Evolutionary conservation across 1,139 yeast genomes (phyloP).

Genomic region (Pneumocystis oryctolagi): DNA sequence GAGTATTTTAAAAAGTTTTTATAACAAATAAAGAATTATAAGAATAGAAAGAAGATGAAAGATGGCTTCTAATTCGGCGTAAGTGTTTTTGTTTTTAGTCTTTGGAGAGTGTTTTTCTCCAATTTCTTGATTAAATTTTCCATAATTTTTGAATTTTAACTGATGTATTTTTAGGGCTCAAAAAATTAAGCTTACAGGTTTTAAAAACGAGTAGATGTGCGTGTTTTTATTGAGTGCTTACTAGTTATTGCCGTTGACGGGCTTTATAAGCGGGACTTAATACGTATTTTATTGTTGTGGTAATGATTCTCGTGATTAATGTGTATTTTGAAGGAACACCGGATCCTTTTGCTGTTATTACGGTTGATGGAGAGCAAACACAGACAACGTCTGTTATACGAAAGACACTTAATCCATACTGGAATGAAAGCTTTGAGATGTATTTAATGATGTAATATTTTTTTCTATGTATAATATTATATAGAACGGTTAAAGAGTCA

Average conservation of each 20-base stretch:
- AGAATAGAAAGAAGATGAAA: slow-evolving; percentile 2
- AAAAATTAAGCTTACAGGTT: slow-evolving; percentile 14
- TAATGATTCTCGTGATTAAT: background rate
- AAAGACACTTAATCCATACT: slow-evolving; percentile 88
- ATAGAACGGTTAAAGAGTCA: slow-evolving; percentile 54
- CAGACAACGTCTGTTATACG: slow-evolving; percentile 87
- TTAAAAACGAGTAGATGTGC: background rate
- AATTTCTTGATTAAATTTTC: background rate
- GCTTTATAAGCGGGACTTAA: slow-evolving; percentile 84
- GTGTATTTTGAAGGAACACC: slow-evolving; percentile 32
- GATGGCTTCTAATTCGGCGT: background rate
- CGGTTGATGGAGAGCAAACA: slow-evolving; percentile 93
- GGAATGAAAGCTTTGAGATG: slow-evolving; percentile 83
- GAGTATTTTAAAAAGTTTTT: background rate
- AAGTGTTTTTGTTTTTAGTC: background rate
- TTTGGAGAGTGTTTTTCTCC: background rate
- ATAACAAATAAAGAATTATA: background rate
- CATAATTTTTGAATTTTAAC: background rate
- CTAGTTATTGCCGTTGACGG: slow-evolving; percentile 91
- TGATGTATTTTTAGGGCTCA: slow-evolving; percentile 9
- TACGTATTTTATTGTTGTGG: slow-evolving; percentile 38
- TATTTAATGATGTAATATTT: slow-evolving; percentile 7
- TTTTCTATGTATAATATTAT: slow-evolving; percentile 16
- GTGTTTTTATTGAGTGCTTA: background rate
- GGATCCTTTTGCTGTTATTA: slow-evolving; percentile 93